Percentiles rank a stretch among this genome's conserved stretches.
Conservation (phyloP, 2,329 filamentous ascomycete species). For the Alternaria sp. region DNA sequence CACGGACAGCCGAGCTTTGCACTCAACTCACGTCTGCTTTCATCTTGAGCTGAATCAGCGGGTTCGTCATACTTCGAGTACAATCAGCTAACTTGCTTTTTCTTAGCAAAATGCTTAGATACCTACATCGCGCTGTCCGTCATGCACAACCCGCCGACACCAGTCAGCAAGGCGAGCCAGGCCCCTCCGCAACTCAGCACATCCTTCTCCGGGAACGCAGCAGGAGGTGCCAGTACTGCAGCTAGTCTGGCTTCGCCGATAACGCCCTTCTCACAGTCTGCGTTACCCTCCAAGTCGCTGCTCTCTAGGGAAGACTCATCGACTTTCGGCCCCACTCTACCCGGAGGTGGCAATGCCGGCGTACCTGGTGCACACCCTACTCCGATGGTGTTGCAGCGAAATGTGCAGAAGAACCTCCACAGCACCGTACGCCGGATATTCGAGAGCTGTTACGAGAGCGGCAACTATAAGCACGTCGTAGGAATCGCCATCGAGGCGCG, state of each 20-base stretch:
- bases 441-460: slow-evolving; percentile 84
- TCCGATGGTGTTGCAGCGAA: slow-evolving; percentile 72
- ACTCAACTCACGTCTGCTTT: background rate
- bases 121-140: slow-evolving; percentile 89
- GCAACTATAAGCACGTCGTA: slow-evolving; percentile 92
- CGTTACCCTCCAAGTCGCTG: slow-evolving; percentile 90
- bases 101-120: slow-evolving; percentile 86
- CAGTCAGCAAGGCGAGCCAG: slow-evolving; percentile 59
- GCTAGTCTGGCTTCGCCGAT: slow-evolving; percentile 82
- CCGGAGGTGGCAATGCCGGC: slow-evolving; percentile 65
- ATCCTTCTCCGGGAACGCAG: slow-evolving; percentile 73
- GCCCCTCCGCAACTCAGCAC: slow-evolving; percentile 76
- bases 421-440: slow-evolving; percentile 88
- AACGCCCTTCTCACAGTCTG: slow-evolving; percentile 93
- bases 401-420: slow-evolving; percentile 81
- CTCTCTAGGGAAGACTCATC: slow-evolving; percentile 80
- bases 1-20: slow-evolving; percentile 9
- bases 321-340: slow-evolving; percentile 65
- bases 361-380: slow-evolving; percentile 63
- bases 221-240: slow-evolving; percentile 71
- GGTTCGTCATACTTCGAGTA: background rate
- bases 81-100: slow-evolving; percentile 27
- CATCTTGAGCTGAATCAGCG: background rate
- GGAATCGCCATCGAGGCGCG: slow-evolving; percentile 96
- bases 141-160: slow-evolving; percentile 63